These are phyloP conservation scores for Porphyrellus sp. DNA, from an alignment of 1,284 basidiomycete genomes.

Conservation along the genomic window DNA sequence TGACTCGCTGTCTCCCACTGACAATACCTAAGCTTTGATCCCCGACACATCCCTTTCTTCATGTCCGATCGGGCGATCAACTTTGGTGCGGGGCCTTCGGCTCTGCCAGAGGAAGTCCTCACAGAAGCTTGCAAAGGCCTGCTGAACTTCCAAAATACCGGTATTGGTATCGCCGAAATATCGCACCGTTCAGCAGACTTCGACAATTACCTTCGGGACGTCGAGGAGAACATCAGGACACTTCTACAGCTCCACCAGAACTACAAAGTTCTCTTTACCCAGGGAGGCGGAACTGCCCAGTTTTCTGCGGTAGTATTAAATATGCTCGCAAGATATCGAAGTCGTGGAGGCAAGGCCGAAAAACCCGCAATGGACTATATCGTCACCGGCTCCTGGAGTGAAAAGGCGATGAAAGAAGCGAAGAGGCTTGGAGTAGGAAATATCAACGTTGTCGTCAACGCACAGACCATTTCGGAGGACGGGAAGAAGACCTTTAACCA, in stretches of 20 bases:
- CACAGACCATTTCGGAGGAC: conserved; percentile 58
- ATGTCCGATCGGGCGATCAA: conserved; percentile 61
- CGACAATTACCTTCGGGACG: conserved; percentile 61
- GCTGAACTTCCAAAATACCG: conserved; percentile 83
- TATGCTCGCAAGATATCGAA: conserved; percentile 75
- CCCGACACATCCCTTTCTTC: not conserved
- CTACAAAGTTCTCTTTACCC: conserved; percentile 87
- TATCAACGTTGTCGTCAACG: conserved; percentile 72
- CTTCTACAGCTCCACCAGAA: conserved; percentile 79
- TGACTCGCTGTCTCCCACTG: not conserved
- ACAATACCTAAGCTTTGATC: no score
- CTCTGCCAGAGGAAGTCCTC: conserved; percentile 80
- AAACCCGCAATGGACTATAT: conserved; percentile 80
- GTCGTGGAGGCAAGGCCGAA: conserved; percentile 58
- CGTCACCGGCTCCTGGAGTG: conserved; percentile 89
- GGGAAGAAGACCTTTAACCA: conserved; percentile 69
- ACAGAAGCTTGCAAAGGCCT: conserved; percentile 76
- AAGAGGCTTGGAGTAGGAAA: conserved; percentile 55
- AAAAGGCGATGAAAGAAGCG: conserved; percentile 83
- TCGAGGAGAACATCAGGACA: conserved; percentile 68
- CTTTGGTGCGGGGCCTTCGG: conserved; percentile 90
- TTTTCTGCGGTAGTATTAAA: conserved; percentile 90
- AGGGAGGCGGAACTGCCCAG: conserved; percentile 88
- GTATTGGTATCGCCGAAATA: conserved; percentile 92
- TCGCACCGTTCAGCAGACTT: conserved; percentile 93